Percentiles rank a stretch among this genome's conserved stretches.
Evolutionary conservation across 345 rosid genomes (phyloP).

Genomic region (Brassica incana): DNA sequence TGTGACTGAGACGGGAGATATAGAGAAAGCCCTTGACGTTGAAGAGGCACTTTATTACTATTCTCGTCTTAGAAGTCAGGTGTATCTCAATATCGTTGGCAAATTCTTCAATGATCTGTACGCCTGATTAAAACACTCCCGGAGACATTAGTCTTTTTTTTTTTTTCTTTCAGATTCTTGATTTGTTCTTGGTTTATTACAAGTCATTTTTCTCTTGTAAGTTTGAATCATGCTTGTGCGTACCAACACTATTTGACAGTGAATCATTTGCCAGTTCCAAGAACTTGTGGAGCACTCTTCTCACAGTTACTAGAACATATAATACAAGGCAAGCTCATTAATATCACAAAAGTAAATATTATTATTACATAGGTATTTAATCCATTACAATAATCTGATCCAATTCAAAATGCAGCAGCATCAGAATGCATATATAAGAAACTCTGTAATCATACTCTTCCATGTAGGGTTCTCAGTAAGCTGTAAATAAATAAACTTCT

Average conservation of each 20-base stretch:
- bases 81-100: conserved; percentile 73
- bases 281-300: not conserved
- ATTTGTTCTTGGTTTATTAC: not conserved
- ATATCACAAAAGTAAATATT: conserved; percentile 31
- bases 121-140: conserved; percentile 31
- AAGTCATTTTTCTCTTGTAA: not conserved
- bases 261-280: not conserved
- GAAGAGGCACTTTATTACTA: conserved; percentile 90
- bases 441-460: conserved; percentile 20
- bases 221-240: not conserved
- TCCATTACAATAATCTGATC: conserved; percentile 37
- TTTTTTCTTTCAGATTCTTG: not conserved
- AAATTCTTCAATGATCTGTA: conserved; percentile 72
- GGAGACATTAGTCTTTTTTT: not conserved
- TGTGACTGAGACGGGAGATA: conserved; percentile 61
- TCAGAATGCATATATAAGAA: conserved; percentile 23
- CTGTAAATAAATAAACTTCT: conserved; percentile 25
- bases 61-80: conserved; percentile 72
- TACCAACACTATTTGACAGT: not conserved
- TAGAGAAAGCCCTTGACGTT: conserved; percentile 75
- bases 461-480: conserved; percentile 20
- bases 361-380: conserved; percentile 33
- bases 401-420: conserved; percentile 15
- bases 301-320: not conserved
- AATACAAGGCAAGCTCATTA: conserved; percentile 21